Percentiles rank a stretch among this genome's conserved stretches.
phyloP scores from a whole-genome alignment of 305 asterid species.

The Lippia alba region DNA sequence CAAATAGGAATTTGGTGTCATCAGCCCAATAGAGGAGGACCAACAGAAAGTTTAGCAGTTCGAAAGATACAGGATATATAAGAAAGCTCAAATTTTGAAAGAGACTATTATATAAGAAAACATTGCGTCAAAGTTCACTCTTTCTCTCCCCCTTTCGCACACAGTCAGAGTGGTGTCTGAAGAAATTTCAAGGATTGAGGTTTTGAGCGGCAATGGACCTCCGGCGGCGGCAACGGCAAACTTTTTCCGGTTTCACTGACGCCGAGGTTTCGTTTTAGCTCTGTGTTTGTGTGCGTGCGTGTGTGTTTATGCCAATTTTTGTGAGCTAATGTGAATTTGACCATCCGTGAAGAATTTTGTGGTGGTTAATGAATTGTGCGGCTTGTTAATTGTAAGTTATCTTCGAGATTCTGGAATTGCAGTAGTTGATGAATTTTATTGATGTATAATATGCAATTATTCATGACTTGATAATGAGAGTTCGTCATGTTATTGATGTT shows the following conservation, averaged over 20 bases:
- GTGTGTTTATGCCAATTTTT: not conserved
- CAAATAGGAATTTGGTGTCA: no score
- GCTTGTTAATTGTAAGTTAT: not conserved
- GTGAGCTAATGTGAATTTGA: constrained; percentile 2
- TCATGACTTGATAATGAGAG: constrained; percentile 5
- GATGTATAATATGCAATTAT: not conserved
- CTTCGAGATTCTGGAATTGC: not conserved
- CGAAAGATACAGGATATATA: no score
- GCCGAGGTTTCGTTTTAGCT: constrained; percentile 55
- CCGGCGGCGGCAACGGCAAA: constrained; percentile 61
- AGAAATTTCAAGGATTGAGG: not conserved
- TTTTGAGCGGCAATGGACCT: constrained; percentile 64
- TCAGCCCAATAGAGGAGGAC: no score
- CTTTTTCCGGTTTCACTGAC: constrained; percentile 70
- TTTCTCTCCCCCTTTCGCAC: no score
- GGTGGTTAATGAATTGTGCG: not conserved
- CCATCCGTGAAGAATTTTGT: not conserved
- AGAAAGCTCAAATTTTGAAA: no score
- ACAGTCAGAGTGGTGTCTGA: no score
- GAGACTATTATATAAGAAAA: no score
- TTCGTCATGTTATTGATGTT: constrained; percentile 19
- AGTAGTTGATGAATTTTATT: constrained; percentile 5
- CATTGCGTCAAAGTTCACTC: no score
- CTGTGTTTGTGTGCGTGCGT: not conserved
- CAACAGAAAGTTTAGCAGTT: no score